Evolutionary conservation across 176 grass and related monocot species (phyloP).

Genomic region (Triticum monococcum): DNA sequence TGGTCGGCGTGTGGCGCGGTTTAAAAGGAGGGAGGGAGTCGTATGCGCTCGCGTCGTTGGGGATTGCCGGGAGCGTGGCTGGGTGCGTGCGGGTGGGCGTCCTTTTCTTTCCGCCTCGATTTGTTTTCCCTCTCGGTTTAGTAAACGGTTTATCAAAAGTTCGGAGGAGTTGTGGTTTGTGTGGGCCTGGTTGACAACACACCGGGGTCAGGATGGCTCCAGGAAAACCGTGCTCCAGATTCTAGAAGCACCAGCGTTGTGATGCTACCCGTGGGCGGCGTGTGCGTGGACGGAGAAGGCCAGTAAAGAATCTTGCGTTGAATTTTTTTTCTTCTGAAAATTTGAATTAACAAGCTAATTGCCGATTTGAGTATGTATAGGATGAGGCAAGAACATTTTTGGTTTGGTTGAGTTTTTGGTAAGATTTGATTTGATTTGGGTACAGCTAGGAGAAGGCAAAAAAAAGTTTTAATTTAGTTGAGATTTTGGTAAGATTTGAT

Average conservation of each 20-base stretch:
- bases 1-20: conserved; percentile 25
- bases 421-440: no score
- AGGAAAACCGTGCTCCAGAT: not conserved
- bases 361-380: no score
- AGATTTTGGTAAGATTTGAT: no score
- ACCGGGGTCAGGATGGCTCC: not conserved
- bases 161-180: not conserved
- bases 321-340: no score
- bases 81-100: not conserved
- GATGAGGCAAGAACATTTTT: no score
- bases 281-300: no score
- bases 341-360: no score
- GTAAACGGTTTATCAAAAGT: conserved; percentile 17
- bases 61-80: not conserved
- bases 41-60: not conserved
- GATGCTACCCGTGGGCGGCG: not conserved
- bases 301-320: no score
- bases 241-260: not conserved
- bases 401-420: no score
- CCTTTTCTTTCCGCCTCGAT: conserved; percentile 3
- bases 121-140: not conserved
- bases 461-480: no score
- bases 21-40: conserved; percentile 30
- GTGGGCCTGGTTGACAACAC: not conserved
- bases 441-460: no score